Evolutionary conservation across 2,329 filamentous ascomycete genomes (phyloP).

Genomic region (Fusarium lateritium): DNA sequence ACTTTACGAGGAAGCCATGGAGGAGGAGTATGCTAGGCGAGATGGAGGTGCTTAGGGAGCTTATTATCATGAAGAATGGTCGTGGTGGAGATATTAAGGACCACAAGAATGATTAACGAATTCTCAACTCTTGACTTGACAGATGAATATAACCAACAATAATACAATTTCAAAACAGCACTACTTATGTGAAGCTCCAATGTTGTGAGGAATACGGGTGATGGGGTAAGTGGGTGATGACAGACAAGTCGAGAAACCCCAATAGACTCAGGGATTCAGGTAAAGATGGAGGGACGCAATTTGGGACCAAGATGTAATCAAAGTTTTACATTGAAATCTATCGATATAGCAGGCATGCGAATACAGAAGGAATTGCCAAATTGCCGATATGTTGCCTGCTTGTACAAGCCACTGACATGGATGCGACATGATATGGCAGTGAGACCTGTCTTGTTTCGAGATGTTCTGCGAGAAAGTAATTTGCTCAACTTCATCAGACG

Average conservation of each 20-base stretch:
- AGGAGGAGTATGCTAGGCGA: constrained; percentile 70
- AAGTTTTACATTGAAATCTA: background rate
- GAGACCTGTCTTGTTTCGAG: background rate
- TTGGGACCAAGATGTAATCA: background rate
- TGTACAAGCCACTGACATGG: background rate
- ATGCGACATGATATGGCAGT: no score
- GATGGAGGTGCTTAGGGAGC: constrained; percentile 62
- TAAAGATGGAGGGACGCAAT: background rate
- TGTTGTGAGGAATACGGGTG: background rate
- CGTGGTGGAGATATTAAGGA: no score
- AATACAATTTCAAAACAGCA: no score
- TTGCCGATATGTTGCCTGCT: background rate
- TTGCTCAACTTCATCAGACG: constrained; percentile 73
- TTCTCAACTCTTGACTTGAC: constrained; percentile 5
- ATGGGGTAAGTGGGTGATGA: no score
- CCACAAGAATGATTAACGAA: no score
- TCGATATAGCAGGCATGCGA: background rate
- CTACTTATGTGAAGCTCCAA: background rate
- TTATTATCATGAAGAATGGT: no score
- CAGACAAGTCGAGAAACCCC: background rate
- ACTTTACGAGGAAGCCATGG: constrained; percentile 66
- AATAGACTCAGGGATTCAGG: background rate
- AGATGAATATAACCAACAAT: background rate
- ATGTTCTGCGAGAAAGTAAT: background rate
- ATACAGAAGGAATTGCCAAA: background rate